Percentiles rank a stretch among this genome's conserved stretches.
phyloP scores from a whole-genome alignment of 495 filamentous ascomycete species.

The Pseudevernia furfuracea region DNA sequence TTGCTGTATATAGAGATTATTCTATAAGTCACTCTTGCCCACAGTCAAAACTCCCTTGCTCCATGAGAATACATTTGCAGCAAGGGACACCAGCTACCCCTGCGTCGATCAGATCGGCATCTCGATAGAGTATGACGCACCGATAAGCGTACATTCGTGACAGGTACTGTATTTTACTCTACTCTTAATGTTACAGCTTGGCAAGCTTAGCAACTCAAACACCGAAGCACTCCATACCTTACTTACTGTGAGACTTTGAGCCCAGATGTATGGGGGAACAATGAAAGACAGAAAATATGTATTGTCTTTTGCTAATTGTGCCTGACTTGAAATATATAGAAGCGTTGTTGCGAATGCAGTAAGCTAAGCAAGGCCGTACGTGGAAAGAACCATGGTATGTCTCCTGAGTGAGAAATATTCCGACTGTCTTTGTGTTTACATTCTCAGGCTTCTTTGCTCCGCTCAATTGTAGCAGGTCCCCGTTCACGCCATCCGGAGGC shows the following conservation, averaged over 20 bases:
- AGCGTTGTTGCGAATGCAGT: neutral
- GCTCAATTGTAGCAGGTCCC: conserved; percentile 72
- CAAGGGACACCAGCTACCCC: neutral
- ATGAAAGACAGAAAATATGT: too few relatives aligned
- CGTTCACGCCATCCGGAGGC: conserved; percentile 76
- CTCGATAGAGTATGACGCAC: neutral
- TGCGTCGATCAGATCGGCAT: neutral
- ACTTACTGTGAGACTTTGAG: too few relatives aligned
- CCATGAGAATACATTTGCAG: neutral
- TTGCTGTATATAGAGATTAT: neutral
- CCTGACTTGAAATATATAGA: neutral
- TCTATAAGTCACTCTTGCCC: neutral
- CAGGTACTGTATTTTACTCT: too few relatives aligned
- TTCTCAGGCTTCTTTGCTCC: conserved; percentile 54
- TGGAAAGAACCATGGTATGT: conserved; percentile 6
- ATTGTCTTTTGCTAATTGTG: too few relatives aligned
- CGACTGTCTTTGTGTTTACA: neutral
- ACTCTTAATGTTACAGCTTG: too few relatives aligned
- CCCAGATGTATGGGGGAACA: too few relatives aligned
- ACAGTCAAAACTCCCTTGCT: neutral
- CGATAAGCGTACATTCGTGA: neutral
- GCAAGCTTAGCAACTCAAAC: too few relatives aligned
- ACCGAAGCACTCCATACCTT: too few relatives aligned
- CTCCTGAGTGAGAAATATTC: neutral
- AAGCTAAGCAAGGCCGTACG: neutral